These are phyloP conservation scores for Boletus pseudo-olivaceus DNA, from an alignment of 768 basidiomycete genomes.

Conservation along the genomic window DNA sequence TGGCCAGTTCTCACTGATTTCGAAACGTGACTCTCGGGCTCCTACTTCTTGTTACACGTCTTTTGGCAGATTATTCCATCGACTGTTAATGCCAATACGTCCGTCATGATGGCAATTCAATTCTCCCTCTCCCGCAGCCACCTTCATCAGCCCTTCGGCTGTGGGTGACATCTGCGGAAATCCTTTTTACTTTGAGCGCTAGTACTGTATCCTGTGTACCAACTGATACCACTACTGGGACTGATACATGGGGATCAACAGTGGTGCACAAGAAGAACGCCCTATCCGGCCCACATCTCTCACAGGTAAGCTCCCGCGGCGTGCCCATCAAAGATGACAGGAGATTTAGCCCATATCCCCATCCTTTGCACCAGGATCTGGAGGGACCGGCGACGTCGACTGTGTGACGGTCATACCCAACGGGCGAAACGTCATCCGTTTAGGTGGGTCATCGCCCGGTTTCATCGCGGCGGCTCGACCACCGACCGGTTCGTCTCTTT, in stretches of 20 bases:
- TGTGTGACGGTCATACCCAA: conserved; percentile 27
- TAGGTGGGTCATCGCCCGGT: conserved; percentile 43
- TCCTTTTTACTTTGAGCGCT: neutral
- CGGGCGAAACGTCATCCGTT: conserved; percentile 67
- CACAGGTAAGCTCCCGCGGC: conserved; percentile 27
- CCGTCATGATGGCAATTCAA: too few relatives aligned
- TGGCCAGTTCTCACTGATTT: too few relatives aligned
- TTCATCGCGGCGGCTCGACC: conserved; percentile 27
- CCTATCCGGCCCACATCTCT: conserved; percentile 27
- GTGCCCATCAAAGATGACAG: neutral
- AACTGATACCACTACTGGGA: conserved; percentile 2
- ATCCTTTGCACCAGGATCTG: conserved; percentile 68
- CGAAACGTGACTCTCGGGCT: too few relatives aligned
- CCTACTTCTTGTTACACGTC: neutral
- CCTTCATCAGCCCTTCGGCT: neutral
- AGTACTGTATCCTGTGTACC: conserved; percentile 2
- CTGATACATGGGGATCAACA: conserved; percentile 5
- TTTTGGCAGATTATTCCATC: neutral
- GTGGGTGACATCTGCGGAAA: neutral
- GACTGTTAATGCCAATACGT: neutral
- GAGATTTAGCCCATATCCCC: conserved; percentile 62
- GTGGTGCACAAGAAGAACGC: conserved; percentile 1
- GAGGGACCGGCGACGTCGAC: conserved; percentile 41
- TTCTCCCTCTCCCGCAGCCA: neutral
- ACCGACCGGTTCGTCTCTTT: conserved; percentile 30